Conservation (phyloP, 2,329 filamentous ascomycete genomes). For the Thielaviopsis populi region DNA sequence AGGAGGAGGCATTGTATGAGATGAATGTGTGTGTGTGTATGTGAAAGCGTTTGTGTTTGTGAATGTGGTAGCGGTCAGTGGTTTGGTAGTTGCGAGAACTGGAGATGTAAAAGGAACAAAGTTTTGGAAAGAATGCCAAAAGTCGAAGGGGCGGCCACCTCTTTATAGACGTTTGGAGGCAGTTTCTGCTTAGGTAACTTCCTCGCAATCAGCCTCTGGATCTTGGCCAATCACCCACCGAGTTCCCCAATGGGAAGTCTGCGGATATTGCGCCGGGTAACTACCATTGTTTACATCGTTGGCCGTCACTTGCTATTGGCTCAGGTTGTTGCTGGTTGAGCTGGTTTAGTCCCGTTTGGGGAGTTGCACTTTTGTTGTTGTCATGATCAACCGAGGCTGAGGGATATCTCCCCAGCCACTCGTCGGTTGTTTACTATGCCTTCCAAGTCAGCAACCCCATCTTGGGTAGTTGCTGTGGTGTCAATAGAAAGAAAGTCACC, state of each 20-base stretch:
- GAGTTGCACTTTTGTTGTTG: not conserved
- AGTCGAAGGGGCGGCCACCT: not conserved
- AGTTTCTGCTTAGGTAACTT: not conserved
- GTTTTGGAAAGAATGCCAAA: not conserved
- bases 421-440: too few relatives aligned
- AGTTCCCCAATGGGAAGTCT: not conserved
- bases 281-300: not conserved
- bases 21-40: not conserved
- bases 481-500: too few relatives aligned
- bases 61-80: not conserved
- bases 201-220: not conserved
- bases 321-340: not conserved
- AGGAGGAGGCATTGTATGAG: too few relatives aligned
- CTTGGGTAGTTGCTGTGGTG: too few relatives aligned
- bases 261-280: not conserved
- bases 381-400: too few relatives aligned
- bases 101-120: not conserved
- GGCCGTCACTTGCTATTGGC: not conserved
- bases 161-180: not conserved
- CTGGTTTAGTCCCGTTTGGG: not conserved
- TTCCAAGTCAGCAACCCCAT: too few relatives aligned
- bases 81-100: slow-evolving; percentile 3
- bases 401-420: too few relatives aligned
- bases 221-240: not conserved
- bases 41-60: not conserved